These are phyloP conservation scores for Dittrichia graveolens DNA, from an alignment of 129 eudicot species.

Conservation along the genomic window DNA sequence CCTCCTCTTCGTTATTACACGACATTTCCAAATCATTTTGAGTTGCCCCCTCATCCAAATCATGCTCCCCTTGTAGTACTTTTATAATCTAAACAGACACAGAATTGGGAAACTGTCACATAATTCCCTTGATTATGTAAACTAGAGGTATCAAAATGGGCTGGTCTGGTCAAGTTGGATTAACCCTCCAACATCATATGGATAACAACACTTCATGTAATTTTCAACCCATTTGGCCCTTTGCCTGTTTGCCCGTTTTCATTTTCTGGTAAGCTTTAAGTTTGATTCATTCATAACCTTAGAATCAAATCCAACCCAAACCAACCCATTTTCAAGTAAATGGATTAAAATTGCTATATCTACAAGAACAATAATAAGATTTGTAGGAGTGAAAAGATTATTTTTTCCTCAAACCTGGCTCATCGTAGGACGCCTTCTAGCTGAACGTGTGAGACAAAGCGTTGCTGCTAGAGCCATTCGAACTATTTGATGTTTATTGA, in stretches of 20 bases:
- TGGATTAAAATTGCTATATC: not conserved
- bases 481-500: conserved; percentile 58
- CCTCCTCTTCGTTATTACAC: conserved; percentile 14
- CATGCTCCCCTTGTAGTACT: conserved; percentile 63
- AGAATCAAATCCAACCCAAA: not conserved
- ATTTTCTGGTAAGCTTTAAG: not conserved
- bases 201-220: not conserved
- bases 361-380: not conserved
- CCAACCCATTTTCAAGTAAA: not conserved
- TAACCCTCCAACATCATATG: too few species aligned
- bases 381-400: not conserved
- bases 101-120: not conserved
- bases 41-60: conserved; percentile 29
- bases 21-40: conserved; percentile 41
- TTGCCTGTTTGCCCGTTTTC: not conserved
- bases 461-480: conserved; percentile 83
- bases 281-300: not conserved
- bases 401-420: conserved; percentile 52
- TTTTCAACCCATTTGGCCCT: not conserved
- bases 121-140: not conserved
- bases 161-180: not conserved
- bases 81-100: conserved; percentile 37
- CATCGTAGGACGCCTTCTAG: conserved; percentile 89
- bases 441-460: conserved; percentile 73
- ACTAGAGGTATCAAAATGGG: not conserved